These are phyloP conservation scores for Tetrahymena malaccensis DNA, from an alignment of 73 alveolate genomes.

Conservation along the genomic window DNA sequence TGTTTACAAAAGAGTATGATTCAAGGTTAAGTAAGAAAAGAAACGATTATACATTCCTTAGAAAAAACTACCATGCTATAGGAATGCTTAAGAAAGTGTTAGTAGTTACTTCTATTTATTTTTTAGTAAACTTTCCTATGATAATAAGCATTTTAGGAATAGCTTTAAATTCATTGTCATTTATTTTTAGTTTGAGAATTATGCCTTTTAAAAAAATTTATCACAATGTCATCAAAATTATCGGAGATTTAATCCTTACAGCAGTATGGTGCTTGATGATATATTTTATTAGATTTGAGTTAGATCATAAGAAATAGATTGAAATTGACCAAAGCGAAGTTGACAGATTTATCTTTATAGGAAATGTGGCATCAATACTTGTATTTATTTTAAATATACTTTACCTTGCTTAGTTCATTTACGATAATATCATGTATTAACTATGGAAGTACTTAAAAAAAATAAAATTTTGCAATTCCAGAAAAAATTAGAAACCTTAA, in stretches of 20 bases:
- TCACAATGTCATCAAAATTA: background rate
- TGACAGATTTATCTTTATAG: background rate
- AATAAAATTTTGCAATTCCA: too few relatives aligned
- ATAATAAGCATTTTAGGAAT: background rate
- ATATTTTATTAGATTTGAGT: background rate
- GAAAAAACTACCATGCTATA: background rate
- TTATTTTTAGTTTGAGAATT: background rate
- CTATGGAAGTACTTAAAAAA: background rate
- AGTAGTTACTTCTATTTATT: background rate
- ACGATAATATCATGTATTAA: background rate
- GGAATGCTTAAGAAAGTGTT: background rate
- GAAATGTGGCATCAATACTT: background rate
- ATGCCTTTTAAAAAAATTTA: background rate
- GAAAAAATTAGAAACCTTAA: too few relatives aligned
- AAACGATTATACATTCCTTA: background rate
- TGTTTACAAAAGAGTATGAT: background rate
- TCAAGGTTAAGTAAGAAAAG: background rate
- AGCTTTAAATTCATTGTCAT: background rate
- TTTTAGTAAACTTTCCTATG: background rate
- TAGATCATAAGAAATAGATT: background rate
- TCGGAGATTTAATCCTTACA: background rate
- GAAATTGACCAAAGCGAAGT: background rate
- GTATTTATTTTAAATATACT: background rate
- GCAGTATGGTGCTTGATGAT: background rate
- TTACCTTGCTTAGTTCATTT: background rate